phyloP scores from a whole-genome alignment of 495 filamentous ascomycete species.

The Evansstolkia leycettana region DNA sequence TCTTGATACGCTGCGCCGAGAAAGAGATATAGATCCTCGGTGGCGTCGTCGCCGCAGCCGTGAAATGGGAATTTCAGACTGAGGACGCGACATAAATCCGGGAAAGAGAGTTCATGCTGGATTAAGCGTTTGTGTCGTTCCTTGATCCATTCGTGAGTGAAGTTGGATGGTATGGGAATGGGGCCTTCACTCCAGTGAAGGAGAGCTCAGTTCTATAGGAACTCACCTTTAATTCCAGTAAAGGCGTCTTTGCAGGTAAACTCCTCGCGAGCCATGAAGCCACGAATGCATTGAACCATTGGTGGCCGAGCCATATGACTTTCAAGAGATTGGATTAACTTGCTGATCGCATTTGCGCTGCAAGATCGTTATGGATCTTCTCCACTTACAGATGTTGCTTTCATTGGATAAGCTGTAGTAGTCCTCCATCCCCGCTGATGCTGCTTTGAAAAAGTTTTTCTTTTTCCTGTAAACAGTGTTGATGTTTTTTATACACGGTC shows the following conservation, averaged over 20 bases:
- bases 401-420: no score
- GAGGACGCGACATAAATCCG: conserved; percentile 3
- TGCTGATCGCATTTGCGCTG: no score
- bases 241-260: not conserved
- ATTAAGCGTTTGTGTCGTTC: not conserved
- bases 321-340: no score
- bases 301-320: conserved; percentile 3
- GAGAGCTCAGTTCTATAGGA: not conserved
- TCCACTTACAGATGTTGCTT: no score
- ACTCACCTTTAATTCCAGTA: not conserved
- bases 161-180: not conserved
- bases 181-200: not conserved
- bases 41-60: not conserved
- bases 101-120: not conserved
- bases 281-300: not conserved
- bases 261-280: conserved; percentile 1
- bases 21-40: conserved; percentile 3
- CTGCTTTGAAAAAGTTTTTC: no score
- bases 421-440: no score
- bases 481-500: no score
- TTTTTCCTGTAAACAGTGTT: no score
- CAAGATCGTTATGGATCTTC: no score
- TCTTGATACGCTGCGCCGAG: conserved; percentile 1
- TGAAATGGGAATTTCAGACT: not conserved
- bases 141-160: not conserved